phyloP scores from a whole-genome alignment of 805 yeast species.

The Candida bentonensis region DNA sequence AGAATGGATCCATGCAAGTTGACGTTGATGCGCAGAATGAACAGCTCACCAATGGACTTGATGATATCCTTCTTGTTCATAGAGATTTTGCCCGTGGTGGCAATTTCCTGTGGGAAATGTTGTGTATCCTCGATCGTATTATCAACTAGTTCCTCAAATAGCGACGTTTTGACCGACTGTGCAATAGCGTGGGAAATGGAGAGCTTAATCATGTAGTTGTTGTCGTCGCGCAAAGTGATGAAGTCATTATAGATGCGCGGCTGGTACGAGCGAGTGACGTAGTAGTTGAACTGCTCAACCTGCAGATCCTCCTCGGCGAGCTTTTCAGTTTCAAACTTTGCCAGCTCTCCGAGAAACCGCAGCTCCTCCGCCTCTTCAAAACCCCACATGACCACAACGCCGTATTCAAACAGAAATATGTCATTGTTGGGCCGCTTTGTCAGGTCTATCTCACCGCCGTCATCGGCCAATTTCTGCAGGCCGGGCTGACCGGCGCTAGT shows the following conservation, averaged over 20 bases:
- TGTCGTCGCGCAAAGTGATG: slow-evolving; percentile 79
- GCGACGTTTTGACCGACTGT: slow-evolving; percentile 86
- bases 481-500: not conserved
- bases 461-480: slow-evolving; percentile 53
- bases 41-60: slow-evolving; percentile 94
- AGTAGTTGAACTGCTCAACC: slow-evolving; percentile 87
- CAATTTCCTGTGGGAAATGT: slow-evolving; percentile 92
- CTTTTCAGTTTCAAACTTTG: slow-evolving; percentile 82
- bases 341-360: slow-evolving; percentile 68
- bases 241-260: slow-evolving; percentile 95
- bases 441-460: slow-evolving; percentile 88
- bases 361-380: slow-evolving; percentile 72
- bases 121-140: slow-evolving; percentile 96
- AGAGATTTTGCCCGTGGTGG: slow-evolving; percentile 84
- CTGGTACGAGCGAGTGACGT: slow-evolving; percentile 84
- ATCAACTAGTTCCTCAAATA: slow-evolving; percentile 91
- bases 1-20: slow-evolving; percentile 44
- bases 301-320: slow-evolving; percentile 85
- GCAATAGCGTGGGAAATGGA: slow-evolving; percentile 93
- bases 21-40: slow-evolving; percentile 46
- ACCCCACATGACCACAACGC: slow-evolving; percentile 97
- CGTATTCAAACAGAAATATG: slow-evolving; percentile 84
- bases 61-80: slow-evolving; percentile 91
- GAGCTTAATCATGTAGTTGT: slow-evolving; percentile 80
- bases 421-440: slow-evolving; percentile 82